Base-by-base conservation (phyloP, 805 yeast species). In the Cyberlindnera saturnus region DNA sequence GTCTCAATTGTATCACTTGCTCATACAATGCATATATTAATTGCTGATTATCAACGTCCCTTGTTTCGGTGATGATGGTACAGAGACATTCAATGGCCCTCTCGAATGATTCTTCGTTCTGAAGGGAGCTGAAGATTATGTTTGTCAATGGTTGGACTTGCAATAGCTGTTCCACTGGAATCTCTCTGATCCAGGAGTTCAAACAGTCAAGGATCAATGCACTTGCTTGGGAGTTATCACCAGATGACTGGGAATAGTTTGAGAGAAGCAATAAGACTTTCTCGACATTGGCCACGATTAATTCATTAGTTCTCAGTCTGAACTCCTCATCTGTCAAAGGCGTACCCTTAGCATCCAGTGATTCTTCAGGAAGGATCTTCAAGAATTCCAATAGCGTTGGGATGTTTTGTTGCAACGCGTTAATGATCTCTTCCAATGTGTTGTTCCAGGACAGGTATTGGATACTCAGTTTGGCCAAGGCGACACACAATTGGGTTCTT, bases 131-230 rank as follows among this genome's bases (percentile, higher is more conserved):
- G 61, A 90, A 86, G 26, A 90, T 75, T 46, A 89, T 66, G 7
- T 75, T 68, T 19, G 89, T 77, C 34, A 93, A 66, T 2, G 93
- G 76, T 16, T 79, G 70, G 38, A 79, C 71, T 9, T 75, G 64
- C 35, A 91, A 64, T n/a, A 93, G 67, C 38, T 78, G 73, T 41
- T 77, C 81, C 23, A 91, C 72, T 4, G 91, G 86, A 39, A 88
- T 78, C 61, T 95, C 99, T 48, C 74, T 75, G 46, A 93, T 81
- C 99, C 99, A 93, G 17, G 95, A 84, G 52, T 82, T 81, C 44
- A 95, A 67, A 63, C 96, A 85, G 48, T 80, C 82, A 44, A 91
- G 71, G 6, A 88, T 71, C 40, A 77, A 62, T 3, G 74, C 40
- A 61, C 55, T 46, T 63, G 67, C 43, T 58, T 49, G 32, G 47